phyloP scores from a whole-genome alignment of 352 stramenopile species.

The Phytophthora multivora region DNA sequence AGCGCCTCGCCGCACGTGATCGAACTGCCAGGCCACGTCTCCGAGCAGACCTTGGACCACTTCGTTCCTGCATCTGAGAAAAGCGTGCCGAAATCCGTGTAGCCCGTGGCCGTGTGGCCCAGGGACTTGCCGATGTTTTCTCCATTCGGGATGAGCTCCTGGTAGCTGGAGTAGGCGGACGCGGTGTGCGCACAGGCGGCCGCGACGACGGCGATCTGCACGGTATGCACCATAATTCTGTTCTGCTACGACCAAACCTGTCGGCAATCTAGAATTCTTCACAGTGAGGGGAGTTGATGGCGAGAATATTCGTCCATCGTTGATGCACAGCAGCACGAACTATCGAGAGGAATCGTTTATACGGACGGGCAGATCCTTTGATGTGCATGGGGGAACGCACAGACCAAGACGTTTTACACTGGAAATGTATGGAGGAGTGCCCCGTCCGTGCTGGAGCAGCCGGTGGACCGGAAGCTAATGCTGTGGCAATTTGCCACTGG shows the following conservation, averaged over 20 bases:
- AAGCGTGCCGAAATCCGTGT: slow-evolving; percentile 53
- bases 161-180: slow-evolving; percentile 34
- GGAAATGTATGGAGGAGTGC: slow-evolving; percentile 5
- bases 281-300: slow-evolving; percentile 18
- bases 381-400: slow-evolving; percentile 25
- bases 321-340: slow-evolving; percentile 18
- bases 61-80: slow-evolving; percentile 40
- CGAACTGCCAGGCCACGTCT: slow-evolving; percentile 45
- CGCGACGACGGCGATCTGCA: slow-evolving; percentile 32
- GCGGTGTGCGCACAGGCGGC: slow-evolving; percentile 25
- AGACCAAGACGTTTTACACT: slow-evolving; percentile 13
- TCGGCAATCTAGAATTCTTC: slow-evolving; percentile 27
- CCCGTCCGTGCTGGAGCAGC: slow-evolving; percentile 19
- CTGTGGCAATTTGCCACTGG: too few relatives aligned
- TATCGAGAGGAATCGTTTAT: slow-evolving; percentile 30
- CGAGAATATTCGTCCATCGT: slow-evolving; percentile 22
- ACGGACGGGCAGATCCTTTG: slow-evolving; percentile 28
- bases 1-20: slow-evolving; percentile 44
- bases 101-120: slow-evolving; percentile 35
- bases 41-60: slow-evolving; percentile 47
- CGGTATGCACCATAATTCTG: slow-evolving; percentile 23
- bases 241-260: slow-evolving; percentile 33
- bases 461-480: slow-evolving; percentile 20
- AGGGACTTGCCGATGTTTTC: slow-evolving; percentile 45
- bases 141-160: slow-evolving; percentile 52